These are phyloP conservation scores for Coniochaeta pulveracea DNA, from an alignment of 2,329 filamentous ascomycete species.

Conservation along the genomic window DNA sequence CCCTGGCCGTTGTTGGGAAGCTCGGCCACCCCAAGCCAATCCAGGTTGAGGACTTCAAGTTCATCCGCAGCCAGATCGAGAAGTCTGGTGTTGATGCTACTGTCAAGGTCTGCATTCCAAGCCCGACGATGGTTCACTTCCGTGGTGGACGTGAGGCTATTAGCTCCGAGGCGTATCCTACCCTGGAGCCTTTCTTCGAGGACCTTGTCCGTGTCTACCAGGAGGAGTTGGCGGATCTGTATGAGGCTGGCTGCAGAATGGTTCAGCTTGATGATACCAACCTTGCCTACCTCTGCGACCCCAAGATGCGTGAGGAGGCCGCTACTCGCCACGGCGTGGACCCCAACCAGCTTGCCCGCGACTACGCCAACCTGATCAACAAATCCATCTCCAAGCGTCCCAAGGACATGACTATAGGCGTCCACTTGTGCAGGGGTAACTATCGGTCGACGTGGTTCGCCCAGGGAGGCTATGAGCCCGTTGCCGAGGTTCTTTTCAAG, in stretches of 20 bases:
- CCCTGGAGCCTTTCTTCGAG: slow-evolving; percentile 42
- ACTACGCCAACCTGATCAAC: slow-evolving; percentile 45
- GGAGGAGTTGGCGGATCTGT: slow-evolving; percentile 38
- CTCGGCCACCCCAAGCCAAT: slow-evolving; percentile 39
- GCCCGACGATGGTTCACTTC: slow-evolving; percentile 50
- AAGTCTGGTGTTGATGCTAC: slow-evolving; percentile 17
- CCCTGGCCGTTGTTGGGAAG: slow-evolving; percentile 41
- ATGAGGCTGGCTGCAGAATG: slow-evolving; percentile 41
- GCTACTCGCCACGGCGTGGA: slow-evolving; percentile 38
- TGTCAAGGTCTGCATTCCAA: slow-evolving; percentile 44
- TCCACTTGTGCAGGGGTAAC: slow-evolving; percentile 46
- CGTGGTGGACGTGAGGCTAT: slow-evolving; percentile 41
- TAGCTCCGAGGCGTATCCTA: slow-evolving; percentile 38
- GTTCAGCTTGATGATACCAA: slow-evolving; percentile 49
- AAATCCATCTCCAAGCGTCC: slow-evolving; percentile 38
- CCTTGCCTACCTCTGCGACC: slow-evolving; percentile 47
- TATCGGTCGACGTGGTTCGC: slow-evolving; percentile 47
- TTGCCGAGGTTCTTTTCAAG: slow-evolving; percentile 44
- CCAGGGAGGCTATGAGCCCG: slow-evolving; percentile 45
- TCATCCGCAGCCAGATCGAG: slow-evolving; percentile 35
- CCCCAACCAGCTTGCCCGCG: slow-evolving; percentile 32
- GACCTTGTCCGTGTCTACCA: slow-evolving; percentile 44
- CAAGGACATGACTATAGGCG: slow-evolving; percentile 41
- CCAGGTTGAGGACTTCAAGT: slow-evolving; percentile 44
- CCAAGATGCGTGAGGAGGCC: slow-evolving; percentile 40